Conservation (phyloP, 176 grass and related monocot genomes). For the Themeda triandra region DNA sequence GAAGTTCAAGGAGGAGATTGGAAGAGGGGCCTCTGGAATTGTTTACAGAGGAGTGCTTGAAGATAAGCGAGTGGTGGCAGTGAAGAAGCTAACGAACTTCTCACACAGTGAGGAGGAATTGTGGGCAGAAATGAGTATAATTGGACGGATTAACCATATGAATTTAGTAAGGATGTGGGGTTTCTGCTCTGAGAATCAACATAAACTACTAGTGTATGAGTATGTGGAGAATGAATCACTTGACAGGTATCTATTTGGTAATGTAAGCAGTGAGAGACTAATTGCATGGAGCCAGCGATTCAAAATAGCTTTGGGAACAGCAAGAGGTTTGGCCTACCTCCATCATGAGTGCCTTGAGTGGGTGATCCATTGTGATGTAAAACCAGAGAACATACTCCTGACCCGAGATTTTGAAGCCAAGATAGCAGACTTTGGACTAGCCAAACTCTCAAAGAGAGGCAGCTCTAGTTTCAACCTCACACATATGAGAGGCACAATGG, state of each 20-base stretch:
- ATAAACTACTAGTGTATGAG: conserved; percentile 60
- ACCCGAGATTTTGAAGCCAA: conserved; percentile 66
- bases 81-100: conserved; percentile 59
- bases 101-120: conserved; percentile 62
- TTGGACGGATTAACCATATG: conserved; percentile 63
- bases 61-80: conserved; percentile 53
- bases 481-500: conserved; percentile 63
- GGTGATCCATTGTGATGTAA: conserved; percentile 79
- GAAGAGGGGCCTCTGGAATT: conserved; percentile 58
- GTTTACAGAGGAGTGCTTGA: conserved; percentile 66
- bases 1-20: conserved; percentile 77
- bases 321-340: conserved; percentile 67
- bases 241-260: conserved; percentile 57
- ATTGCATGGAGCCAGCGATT: conserved; percentile 64
- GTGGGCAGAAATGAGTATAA: conserved; percentile 48
- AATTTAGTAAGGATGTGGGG: conserved; percentile 72
- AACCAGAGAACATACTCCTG: conserved; percentile 81
- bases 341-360: conserved; percentile 87
- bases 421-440: conserved; percentile 75
- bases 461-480: conserved; percentile 31
- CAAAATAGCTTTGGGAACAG: conserved; percentile 64
- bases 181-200: conserved; percentile 37
- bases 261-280: conserved; percentile 29
- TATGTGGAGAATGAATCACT: conserved; percentile 69
- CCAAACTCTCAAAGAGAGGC: conserved; percentile 56